These are phyloP conservation scores for Calonectria pseudoreteaudii DNA, from an alignment of 2,329 filamentous ascomycete genomes.

Conservation along the genomic window DNA sequence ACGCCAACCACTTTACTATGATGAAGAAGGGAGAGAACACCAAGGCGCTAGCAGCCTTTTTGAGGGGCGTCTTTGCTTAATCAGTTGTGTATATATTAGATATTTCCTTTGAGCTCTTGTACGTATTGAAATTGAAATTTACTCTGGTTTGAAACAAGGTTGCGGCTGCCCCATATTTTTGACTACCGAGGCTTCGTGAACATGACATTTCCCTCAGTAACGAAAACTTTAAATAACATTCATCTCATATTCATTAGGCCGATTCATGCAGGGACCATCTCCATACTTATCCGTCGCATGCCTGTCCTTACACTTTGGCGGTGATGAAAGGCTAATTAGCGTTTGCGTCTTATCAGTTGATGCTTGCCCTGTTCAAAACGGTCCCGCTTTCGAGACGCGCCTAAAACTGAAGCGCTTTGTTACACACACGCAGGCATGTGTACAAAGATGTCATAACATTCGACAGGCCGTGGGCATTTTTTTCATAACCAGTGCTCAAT, in stretches of 20 bases:
- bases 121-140: not conserved
- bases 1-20: slow-evolving; percentile 27
- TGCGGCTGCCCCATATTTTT: not conserved
- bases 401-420: not conserved
- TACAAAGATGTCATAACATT: not conserved
- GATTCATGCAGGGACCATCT: not conserved
- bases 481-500: not conserved
- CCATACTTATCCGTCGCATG: not conserved
- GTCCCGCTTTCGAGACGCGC: not conserved
- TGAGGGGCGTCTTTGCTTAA: not conserved
- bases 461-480: not conserved
- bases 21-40: slow-evolving; percentile 17
- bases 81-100: not conserved
- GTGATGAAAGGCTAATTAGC: not conserved
- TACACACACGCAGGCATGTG: not conserved
- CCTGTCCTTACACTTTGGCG: not conserved
- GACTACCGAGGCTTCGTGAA: not conserved
- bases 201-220: not conserved
- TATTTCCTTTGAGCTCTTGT: not conserved
- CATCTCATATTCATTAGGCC: not conserved
- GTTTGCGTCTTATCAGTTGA: not conserved
- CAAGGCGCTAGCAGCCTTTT: slow-evolving; percentile 4
- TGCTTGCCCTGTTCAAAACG: not conserved
- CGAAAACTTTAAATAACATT: not conserved
- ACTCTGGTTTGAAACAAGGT: not conserved